phyloP scores from a whole-genome alignment of 164 flowering plant species.

The Houttuynia cordata region DNA sequence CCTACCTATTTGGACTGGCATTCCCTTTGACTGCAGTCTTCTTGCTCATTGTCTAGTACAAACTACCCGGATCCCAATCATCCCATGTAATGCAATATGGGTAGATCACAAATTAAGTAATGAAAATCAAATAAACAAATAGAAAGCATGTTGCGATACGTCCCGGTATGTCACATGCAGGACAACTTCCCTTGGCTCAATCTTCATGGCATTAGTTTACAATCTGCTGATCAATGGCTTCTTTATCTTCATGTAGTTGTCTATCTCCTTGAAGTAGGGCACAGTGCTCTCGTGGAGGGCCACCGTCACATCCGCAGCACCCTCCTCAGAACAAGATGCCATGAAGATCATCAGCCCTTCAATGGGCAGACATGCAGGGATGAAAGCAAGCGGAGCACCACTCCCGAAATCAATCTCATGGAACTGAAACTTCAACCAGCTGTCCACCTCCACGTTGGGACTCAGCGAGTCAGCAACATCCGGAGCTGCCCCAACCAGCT shows the following conservation, averaged over 20 bases:
- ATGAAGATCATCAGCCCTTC: slow-evolving; percentile 9
- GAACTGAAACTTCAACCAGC: slow-evolving; percentile 9
- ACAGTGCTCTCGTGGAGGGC: neutral
- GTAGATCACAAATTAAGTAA: too few species aligned
- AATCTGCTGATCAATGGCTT: neutral
- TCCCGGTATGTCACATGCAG: too few species aligned
- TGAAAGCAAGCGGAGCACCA: slow-evolving; percentile 7
- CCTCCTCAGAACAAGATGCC: slow-evolving; percentile 1
- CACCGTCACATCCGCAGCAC: neutral
- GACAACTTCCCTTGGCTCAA: too few species aligned
- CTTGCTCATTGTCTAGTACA: too few species aligned
- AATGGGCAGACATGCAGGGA: slow-evolving; percentile 7
- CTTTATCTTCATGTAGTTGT: neutral
- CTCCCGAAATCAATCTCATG: slow-evolving; percentile 9
- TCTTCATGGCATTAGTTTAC: neutral
- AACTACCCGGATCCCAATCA: too few species aligned
- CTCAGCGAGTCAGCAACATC: neutral
- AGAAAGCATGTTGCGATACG: too few species aligned
- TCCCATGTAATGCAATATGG: too few species aligned
- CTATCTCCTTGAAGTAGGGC: neutral
- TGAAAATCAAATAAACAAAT: too few species aligned
- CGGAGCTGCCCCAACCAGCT: neutral
- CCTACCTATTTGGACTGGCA: too few species aligned
- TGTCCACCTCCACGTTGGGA: slow-evolving; percentile 11
- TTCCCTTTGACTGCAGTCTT: too few species aligned